Conservation (phyloP, 2,329 filamentous ascomycete genomes). For the Aspergillus pseudoviridinutans region DNA sequence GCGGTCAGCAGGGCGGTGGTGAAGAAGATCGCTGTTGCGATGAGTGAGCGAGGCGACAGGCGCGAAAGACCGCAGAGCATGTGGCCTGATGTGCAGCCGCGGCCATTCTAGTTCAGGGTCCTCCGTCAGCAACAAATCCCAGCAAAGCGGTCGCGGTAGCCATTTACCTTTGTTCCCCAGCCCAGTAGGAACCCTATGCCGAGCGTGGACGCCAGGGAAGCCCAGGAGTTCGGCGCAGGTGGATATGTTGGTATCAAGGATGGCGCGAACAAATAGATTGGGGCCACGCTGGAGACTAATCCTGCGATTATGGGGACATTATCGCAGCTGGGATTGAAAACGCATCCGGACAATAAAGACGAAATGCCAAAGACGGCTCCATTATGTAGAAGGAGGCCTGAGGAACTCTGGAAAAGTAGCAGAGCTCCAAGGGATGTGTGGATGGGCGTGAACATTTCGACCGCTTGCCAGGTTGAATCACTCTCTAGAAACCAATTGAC, state of each 20-base stretch:
- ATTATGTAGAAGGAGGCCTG: slow-evolving; percentile 49
- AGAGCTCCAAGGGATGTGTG: slow-evolving; percentile 50
- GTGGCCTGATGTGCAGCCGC: slow-evolving; percentile 54
- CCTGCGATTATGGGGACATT: slow-evolving; percentile 46
- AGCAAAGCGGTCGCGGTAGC: not conserved
- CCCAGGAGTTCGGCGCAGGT: slow-evolving; percentile 29
- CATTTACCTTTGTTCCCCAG: slow-evolving; percentile 51
- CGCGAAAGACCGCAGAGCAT: slow-evolving; percentile 53
- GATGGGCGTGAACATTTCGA: slow-evolving; percentile 50
- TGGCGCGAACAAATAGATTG: slow-evolving; percentile 41
- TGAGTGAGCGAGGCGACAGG: slow-evolving; percentile 47
- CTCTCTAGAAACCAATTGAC: not conserved
- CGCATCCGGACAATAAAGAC: slow-evolving; percentile 41
- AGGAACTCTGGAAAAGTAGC: slow-evolving; percentile 49
- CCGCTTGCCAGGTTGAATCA: not conserved
- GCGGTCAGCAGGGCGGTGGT: slow-evolving; percentile 42
- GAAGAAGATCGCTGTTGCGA: slow-evolving; percentile 46
- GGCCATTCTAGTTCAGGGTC: slow-evolving; percentile 33
- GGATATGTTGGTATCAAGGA: slow-evolving; percentile 45
- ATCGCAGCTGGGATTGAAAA: slow-evolving; percentile 39
- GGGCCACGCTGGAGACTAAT: slow-evolving; percentile 42
- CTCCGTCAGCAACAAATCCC: not conserved
- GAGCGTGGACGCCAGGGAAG: slow-evolving; percentile 36
- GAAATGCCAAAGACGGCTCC: slow-evolving; percentile 51
- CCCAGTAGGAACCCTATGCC: slow-evolving; percentile 45